Conservation (phyloP, 306 rosid genomes). For the Rubus parviflorus region DNA sequence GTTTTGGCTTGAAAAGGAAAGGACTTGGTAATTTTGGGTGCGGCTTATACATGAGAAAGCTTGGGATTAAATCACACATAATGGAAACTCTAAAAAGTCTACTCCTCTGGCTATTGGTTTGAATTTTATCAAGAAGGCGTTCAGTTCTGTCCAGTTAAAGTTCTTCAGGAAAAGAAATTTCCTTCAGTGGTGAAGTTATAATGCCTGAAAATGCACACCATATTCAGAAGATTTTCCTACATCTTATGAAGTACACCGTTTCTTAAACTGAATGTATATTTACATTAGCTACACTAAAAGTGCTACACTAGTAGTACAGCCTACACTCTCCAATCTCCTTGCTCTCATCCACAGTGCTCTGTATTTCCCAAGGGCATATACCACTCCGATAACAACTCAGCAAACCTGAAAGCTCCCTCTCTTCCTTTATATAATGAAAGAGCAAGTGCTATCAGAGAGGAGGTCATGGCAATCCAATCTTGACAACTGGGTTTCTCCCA, state of each 20-base stretch:
- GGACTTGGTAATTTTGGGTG: too few relatives aligned
- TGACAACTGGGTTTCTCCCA: neutral
- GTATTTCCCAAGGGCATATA: neutral
- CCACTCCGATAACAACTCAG: neutral
- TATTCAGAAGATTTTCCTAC: neutral
- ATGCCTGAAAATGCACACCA: neutral
- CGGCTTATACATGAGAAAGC: too few relatives aligned
- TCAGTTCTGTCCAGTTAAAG: neutral
- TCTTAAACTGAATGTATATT: neutral
- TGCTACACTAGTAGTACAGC: neutral
- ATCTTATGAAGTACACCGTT: neutral
- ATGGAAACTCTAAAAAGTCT: too few relatives aligned
- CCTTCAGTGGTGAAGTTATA: neutral
- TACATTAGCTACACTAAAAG: slow-evolving; percentile 2
- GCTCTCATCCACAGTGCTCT: neutral
- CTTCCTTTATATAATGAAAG: neutral
- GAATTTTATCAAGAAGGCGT: too few relatives aligned
- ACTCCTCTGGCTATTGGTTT: too few relatives aligned
- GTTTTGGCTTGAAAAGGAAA: too few relatives aligned
- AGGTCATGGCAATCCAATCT: neutral
- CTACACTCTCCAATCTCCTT: neutral
- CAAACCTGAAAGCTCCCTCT: neutral
- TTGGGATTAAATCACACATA: too few relatives aligned
- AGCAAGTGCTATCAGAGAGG: neutral
- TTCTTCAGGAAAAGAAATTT: neutral